Evolutionary conservation across 495 filamentous ascomycete species (phyloP).

Genomic region (Penicillium nucicola): DNA sequence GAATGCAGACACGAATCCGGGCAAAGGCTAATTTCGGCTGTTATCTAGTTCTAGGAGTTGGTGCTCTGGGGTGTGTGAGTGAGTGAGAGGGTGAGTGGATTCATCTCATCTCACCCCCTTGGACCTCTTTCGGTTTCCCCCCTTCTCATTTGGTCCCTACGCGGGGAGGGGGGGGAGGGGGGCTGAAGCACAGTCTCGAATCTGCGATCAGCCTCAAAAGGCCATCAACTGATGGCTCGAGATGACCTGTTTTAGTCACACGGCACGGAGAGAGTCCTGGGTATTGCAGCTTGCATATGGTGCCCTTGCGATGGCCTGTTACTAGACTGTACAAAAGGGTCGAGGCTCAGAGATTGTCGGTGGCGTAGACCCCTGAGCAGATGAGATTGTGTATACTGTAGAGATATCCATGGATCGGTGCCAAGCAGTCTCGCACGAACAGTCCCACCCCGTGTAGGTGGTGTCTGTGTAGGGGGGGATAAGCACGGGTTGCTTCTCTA

Average conservation of each 20-base stretch:
- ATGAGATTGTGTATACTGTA: neutral
- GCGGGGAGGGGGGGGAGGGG: slow-evolving; percentile 5
- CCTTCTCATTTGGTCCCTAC: slow-evolving; percentile 1
- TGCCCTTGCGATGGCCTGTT: neutral
- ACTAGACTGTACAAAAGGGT: too few relatives aligned
- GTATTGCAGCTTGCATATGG: neutral
- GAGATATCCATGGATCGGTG: slow-evolving; percentile 1
- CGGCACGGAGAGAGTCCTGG: neutral
- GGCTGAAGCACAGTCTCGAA: slow-evolving; percentile 3
- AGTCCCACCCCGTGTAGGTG: neutral
- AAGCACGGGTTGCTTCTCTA: neutral
- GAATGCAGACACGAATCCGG: too few relatives aligned
- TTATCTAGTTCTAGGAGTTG: too few relatives aligned
- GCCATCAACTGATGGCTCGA: slow-evolving; percentile 8
- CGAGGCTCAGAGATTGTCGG: too few relatives aligned
- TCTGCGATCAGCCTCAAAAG: slow-evolving; percentile 5
- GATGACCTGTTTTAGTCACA: slow-evolving; percentile 4
- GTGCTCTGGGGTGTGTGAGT: neutral
- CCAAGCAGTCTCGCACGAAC: neutral
- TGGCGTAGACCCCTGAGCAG: too few relatives aligned
- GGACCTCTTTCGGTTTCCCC: neutral
- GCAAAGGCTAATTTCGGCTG: too few relatives aligned
- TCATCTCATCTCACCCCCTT: neutral
- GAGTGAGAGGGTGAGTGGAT: neutral
- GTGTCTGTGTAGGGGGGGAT: too few relatives aligned